A percentile compares a stretch with the other conserved stretches of the same genome.
Conservation (phyloP, 306 rosid species). For the Medicago truncatula region DNA sequence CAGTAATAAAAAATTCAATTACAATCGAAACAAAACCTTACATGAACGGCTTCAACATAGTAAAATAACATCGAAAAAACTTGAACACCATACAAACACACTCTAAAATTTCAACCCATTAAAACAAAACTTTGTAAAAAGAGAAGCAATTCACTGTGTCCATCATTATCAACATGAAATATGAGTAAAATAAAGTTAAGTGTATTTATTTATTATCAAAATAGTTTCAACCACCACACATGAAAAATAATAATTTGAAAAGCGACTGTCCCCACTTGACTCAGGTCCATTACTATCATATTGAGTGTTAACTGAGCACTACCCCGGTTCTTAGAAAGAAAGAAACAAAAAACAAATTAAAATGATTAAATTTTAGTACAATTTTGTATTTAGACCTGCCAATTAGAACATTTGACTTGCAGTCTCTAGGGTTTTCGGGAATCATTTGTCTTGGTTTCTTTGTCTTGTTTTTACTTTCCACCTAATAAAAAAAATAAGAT, state of each 20-base stretch:
- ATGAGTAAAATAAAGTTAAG: neutral
- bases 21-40: too few relatives aligned
- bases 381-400: conserved; percentile 19
- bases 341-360: neutral
- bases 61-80: too few relatives aligned
- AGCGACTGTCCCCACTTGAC: conserved; percentile 43
- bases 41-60: too few relatives aligned
- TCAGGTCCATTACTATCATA: conserved; percentile 39
- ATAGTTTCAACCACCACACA: conserved; percentile 47
- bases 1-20: too few relatives aligned
- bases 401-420: conserved; percentile 12
- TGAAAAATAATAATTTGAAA: conserved; percentile 43
- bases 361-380: conserved; percentile 24
- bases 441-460: too few relatives aligned
- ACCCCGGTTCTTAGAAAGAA: neutral
- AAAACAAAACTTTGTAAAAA: too few relatives aligned
- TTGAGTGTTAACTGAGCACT: conserved; percentile 7
- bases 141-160: too few relatives aligned
- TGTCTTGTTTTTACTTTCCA: too few relatives aligned
- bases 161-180: neutral
- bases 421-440: too few relatives aligned
- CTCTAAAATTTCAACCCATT: too few relatives aligned
- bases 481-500: too few relatives aligned
- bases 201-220: neutral
- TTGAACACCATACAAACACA: too few relatives aligned